phyloP scores from a whole-genome alignment of 1,284 basidiomycete genomes.

The Tremellales sp. region DNA sequence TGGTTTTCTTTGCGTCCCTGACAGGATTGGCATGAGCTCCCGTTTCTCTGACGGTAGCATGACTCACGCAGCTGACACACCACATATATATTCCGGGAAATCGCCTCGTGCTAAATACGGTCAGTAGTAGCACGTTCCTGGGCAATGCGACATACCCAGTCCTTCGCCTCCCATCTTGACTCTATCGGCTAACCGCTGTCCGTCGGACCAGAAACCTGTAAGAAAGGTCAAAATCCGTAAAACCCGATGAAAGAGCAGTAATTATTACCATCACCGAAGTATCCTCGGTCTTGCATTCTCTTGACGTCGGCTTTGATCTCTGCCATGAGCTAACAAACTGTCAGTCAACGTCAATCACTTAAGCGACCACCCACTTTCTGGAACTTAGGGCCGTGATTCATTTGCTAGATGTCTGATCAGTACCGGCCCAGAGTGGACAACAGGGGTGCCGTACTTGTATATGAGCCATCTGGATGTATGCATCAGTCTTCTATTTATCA shows the following conservation, averaged over 20 bases:
- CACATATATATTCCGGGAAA: constrained; percentile 46
- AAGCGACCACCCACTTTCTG: constrained; percentile 29
- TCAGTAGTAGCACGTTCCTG: not conserved
- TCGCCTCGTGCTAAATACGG: constrained; percentile 26
- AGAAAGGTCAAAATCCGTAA: not conserved
- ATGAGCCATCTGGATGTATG: constrained; percentile 41
- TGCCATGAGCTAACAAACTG: constrained; percentile 26
- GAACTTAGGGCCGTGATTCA: constrained; percentile 48
- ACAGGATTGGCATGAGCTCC: not conserved
- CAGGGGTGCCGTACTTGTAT: constrained; percentile 30
- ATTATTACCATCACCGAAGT: constrained; percentile 45
- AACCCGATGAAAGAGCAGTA: not conserved
- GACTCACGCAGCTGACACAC: constrained; percentile 37
- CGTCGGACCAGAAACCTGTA: constrained; percentile 45
- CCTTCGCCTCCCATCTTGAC: constrained; percentile 39
- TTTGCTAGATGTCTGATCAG: constrained; percentile 31
- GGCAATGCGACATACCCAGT: constrained; percentile 22
- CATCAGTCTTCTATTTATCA: constrained; percentile 4
- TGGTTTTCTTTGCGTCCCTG: constrained; percentile 38
- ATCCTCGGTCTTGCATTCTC: constrained; percentile 36
- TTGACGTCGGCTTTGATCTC: constrained; percentile 43
- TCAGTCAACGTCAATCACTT: not conserved
- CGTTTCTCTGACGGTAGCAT: not conserved
- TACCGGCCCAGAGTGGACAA: not conserved
- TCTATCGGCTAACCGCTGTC: constrained; percentile 35